Base-by-base conservation (phyloP, 257 asterid genomes). In the Datura wrightii region DNA sequence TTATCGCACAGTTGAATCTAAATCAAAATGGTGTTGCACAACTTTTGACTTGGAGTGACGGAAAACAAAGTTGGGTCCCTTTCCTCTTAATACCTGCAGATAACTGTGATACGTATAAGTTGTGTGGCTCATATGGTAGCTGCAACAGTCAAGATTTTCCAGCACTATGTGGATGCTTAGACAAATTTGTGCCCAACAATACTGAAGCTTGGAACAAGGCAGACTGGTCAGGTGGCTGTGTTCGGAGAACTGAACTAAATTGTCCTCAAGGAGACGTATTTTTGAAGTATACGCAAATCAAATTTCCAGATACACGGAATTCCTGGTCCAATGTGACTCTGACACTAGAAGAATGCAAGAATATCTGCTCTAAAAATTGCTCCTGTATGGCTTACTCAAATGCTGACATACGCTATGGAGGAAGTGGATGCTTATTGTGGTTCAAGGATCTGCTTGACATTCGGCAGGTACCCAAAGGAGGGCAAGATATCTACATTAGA, bases 371-470 rank as follows among this genome's bases (percentile, higher is more conserved):
- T 31, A 89, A 78, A 8, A 86, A 89, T 18, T 89, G 92, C 66
- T 82, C 88, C 6, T 89, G 92, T 46, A 55, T 58, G 83, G 90
- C 88, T 37, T 89, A 86, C 78, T 50, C 90, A 19, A 85, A 86
- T 46, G 16, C 56, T 11, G 83, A 85, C 18, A 39, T 85, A 10
- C 74, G 87, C 19, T 46, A 65, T 16, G 74, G 66, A n/a, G 89
- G 90, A 9, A 85, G 86, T 56, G 92, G 90, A 18, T 89, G 92
- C 82, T 50, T 89, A 63, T 59, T 86, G 50, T 89, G 92, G 92
- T 86, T 79, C 53, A 86, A 60, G 8, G 87, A 87, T 4, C 80
- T 89, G 31, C 59, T 65, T 41, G 89, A 89, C 58, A 87, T 89
- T 50, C 66, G 63, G 36, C 15, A 74, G 34, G 10, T 83, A 0